Conservation (phyloP, 208 protist species). For the Trypanosoma theileri region DNA sequence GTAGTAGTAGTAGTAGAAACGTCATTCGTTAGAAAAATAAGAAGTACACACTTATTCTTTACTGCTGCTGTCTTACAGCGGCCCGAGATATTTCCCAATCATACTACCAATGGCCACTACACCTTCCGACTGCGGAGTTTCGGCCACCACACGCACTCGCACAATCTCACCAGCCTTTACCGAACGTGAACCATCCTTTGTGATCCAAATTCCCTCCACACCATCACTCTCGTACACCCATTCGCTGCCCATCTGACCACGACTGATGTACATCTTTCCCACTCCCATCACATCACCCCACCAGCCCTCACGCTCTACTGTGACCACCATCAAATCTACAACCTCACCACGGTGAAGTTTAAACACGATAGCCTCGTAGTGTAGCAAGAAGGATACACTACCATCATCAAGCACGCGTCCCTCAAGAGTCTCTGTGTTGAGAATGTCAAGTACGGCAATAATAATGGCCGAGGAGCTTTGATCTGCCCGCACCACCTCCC, state of each 20-base stretch:
- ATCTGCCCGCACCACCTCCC: conserved; percentile 20
- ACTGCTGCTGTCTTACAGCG: conserved; percentile 25
- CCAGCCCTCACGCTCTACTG: conserved; percentile 72
- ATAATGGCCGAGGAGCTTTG: conserved; percentile 76
- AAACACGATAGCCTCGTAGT: conserved; percentile 81
- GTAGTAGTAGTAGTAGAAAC: no score
- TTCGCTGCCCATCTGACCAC: conserved; percentile 53
- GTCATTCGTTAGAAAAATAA: background rate
- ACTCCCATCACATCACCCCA: conserved; percentile 76
- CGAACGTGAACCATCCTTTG: conserved; percentile 49
- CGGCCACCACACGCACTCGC: conserved; percentile 75
- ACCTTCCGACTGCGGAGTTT: conserved; percentile 76
- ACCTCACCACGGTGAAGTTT: conserved; percentile 87
- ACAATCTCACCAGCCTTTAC: conserved; percentile 69
- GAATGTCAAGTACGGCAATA: conserved; percentile 80
- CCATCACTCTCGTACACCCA: conserved; percentile 73
- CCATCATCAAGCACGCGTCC: conserved; percentile 82
- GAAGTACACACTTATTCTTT: background rate
- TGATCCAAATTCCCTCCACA: conserved; percentile 60
- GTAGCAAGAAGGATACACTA: conserved; percentile 68
- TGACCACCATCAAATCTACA: conserved; percentile 68
- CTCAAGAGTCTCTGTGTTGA: conserved; percentile 63
- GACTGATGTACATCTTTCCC: conserved; percentile 75
- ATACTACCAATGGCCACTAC: conserved; percentile 75
- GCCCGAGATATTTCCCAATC: conserved; percentile 61